Conservation (phyloP, 2,329 filamentous ascomycete genomes). For the Fusarium sp. region DNA sequence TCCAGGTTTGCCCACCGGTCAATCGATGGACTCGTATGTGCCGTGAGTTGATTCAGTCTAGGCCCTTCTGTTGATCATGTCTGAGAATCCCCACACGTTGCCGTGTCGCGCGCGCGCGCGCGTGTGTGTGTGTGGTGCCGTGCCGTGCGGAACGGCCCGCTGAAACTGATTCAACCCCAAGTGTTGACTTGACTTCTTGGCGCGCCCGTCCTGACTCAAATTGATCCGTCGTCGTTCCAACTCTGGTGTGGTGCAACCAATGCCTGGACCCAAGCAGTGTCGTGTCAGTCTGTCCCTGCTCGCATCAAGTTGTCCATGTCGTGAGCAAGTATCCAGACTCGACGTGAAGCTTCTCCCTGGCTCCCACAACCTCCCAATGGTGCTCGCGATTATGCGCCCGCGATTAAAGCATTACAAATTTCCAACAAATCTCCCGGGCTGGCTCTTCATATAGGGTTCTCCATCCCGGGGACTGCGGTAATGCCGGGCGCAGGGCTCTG, state of each 20-base stretch:
- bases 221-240: neutral
- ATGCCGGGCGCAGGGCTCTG: slow-evolving; percentile 26
- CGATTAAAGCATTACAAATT: slow-evolving; percentile 5
- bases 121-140: slow-evolving; percentile 18
- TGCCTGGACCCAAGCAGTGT: neutral
- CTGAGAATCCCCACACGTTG: slow-evolving; percentile 23
- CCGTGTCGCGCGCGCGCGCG: slow-evolving; percentile 14
- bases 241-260: neutral
- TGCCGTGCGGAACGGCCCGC: slow-evolving; percentile 40
- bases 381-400: neutral
- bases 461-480: slow-evolving; percentile 54
- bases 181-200: slow-evolving; percentile 2
- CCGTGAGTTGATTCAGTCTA: slow-evolving; percentile 6
- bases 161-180: slow-evolving; percentile 23
- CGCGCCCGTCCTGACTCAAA: slow-evolving; percentile 2
- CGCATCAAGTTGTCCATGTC: slow-evolving; percentile 4
- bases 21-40: neutral
- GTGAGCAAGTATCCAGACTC: neutral
- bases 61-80: slow-evolving; percentile 25
- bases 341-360: neutral
- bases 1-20: neutral
- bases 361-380: neutral
- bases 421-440: neutral
- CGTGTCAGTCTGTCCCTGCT: slow-evolving; percentile 1
- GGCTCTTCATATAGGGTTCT: slow-evolving; percentile 54